Base-by-base conservation (phyloP, 164 flowering plant genomes). In the Echeveria elegans region DNA sequence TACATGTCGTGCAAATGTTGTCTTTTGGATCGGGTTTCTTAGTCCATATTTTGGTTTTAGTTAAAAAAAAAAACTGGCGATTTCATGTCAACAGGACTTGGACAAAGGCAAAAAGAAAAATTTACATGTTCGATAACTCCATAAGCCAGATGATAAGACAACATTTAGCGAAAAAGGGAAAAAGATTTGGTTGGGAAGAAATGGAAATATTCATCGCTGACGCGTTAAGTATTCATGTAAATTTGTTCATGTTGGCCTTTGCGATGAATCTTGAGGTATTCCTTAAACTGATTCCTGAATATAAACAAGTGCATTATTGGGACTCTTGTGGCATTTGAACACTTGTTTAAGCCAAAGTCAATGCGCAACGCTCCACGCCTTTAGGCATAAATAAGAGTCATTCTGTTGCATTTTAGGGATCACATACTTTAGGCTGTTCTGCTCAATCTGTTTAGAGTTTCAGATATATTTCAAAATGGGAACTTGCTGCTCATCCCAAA, bases 401-500 rank as follows among this genome's bases (percentile, higher is more conserved):
- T 15, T 5, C 1, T 26, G n/a, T 34, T 34, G 65, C 43, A 15
- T 63, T 16, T 12, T 52, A 23, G 65, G 40, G 40, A 34, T 37
- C 40, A 21, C 14, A 63, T 14, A 5, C n/a, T 8, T 32, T 28
- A 63, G 29, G 26, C 23, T 19, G 2, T 60, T 29, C 36, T 60
- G 32, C 31, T 14, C 15, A n/a, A 31, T 7, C 37, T 31, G n/a
- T 31, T 23, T 2, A 21, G 23, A 7, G 40, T 2, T 47, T 31
- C 26, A 29, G 24, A 1, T 1, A 18, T 11, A 12, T 6, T 19
- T 23, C 28, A 9, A 26, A 45, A 89, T 85, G 96, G 96, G 96
- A 80, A 77, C 72, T 77, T 89, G 96, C 77, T 63, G 76, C 66
- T 89, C 96, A 30, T 23, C 47, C 71, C 74, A 73, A 76, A 77